Percentiles rank a stretch among this genome's conserved stretches.
These are phyloP conservation scores for Chaetomium fimeti DNA, from an alignment of 495 filamentous ascomycete species.

Conservation along the genomic window DNA sequence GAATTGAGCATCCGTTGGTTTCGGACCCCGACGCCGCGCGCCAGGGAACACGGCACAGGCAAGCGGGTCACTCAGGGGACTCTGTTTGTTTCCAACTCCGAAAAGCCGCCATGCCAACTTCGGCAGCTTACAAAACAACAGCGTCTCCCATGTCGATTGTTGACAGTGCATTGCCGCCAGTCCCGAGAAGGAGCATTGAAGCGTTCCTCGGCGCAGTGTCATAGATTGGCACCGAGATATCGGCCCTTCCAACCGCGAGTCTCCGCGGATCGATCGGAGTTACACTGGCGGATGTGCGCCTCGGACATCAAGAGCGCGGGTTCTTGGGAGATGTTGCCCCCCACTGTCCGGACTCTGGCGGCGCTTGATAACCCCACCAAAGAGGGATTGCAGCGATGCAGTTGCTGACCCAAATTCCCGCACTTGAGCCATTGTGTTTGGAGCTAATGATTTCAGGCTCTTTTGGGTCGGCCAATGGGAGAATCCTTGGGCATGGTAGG, in stretches of 20 bases:
- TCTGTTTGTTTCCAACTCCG: slow-evolving; percentile 7
- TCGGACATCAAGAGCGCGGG: neutral
- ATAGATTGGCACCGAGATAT: neutral
- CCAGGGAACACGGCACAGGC: slow-evolving; percentile 21
- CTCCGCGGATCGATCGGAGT: slow-evolving; percentile 26
- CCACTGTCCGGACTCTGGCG: slow-evolving; percentile 19
- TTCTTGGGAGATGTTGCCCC: slow-evolving; percentile 9
- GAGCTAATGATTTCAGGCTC: slow-evolving; percentile 27
- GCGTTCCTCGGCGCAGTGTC: too few relatives aligned
- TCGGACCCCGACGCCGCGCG: slow-evolving; percentile 21
- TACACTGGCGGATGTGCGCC: neutral
- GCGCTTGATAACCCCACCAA: slow-evolving; percentile 16
- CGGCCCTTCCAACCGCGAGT: slow-evolving; percentile 8
- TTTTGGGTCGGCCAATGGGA: slow-evolving; percentile 24
- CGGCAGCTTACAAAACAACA: slow-evolving; percentile 6
- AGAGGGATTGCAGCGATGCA: slow-evolving; percentile 18
- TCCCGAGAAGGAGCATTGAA: neutral
- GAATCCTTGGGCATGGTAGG: neutral
- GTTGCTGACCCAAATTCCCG: slow-evolving; percentile 29
- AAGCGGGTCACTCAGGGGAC: slow-evolving; percentile 3
- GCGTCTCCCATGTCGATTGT: neutral
- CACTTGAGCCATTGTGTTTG: slow-evolving; percentile 7
- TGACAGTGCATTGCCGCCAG: neutral
- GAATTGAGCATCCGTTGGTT: slow-evolving; percentile 22
- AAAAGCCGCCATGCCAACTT: slow-evolving; percentile 3